phyloP scores from a whole-genome alignment of 2,329 filamentous ascomycete genomes.

The Aureobasidium sp. region DNA sequence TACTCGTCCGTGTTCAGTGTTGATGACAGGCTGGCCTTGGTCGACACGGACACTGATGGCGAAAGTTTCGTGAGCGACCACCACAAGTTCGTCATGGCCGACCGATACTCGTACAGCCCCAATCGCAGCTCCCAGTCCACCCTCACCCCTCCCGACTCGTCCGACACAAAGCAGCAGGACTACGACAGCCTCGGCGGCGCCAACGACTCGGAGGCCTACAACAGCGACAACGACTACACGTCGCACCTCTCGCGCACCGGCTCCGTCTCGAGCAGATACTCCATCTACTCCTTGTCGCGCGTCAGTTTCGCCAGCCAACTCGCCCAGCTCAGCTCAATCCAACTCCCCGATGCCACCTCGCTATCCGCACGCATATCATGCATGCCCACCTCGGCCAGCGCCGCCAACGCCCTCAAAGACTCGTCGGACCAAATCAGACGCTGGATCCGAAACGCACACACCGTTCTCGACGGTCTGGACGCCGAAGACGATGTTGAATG shows the following conservation, averaged over 20 bases:
- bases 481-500: conserved; percentile 97
- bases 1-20: conserved; percentile 41
- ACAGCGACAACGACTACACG: conserved; percentile 6
- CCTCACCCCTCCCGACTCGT: conserved; percentile 1
- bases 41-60: conserved; percentile 37
- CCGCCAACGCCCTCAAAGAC: conserved; percentile 71
- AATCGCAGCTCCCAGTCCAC: conserved; percentile 19
- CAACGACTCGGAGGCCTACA: conserved; percentile 42
- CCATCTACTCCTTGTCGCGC: conserved; percentile 87
- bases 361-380: conserved; percentile 75
- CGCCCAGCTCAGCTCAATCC: conserved; percentile 81
- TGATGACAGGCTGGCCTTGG: conserved; percentile 46
- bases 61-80: conserved; percentile 22
- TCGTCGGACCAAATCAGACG: conserved; percentile 86
- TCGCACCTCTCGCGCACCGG: conserved; percentile 46
- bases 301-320: conserved; percentile 90
- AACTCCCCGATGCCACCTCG: conserved; percentile 75
- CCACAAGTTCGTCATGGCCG: conserved; percentile 67
- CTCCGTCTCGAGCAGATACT: conserved; percentile 61
- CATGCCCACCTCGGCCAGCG: conserved; percentile 76
- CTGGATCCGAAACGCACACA: conserved; percentile 88
- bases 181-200: conserved; percentile 26
- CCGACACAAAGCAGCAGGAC: conserved; percentile 25
- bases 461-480: conserved; percentile 80
- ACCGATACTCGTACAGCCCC: conserved; percentile 41